Evolutionary conservation across 2,329 filamentous ascomycete genomes (phyloP), one percentile per base, ranked within the genome.

Genomic region (Teratosphaeria destructans): DNA sequence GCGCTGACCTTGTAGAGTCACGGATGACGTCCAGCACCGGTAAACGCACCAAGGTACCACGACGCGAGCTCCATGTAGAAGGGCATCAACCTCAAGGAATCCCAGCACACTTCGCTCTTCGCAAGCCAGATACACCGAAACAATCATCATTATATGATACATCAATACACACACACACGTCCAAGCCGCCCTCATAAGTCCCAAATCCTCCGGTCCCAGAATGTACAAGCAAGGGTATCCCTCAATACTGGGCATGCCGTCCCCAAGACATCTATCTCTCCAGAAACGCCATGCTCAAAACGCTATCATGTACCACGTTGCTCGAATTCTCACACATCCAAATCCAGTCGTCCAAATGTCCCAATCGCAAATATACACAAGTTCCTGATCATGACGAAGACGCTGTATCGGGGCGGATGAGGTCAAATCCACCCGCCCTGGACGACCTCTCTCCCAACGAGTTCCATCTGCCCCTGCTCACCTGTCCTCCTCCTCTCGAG

Each of bases 401-500:
- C 5, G 43, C 8, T 7, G 43, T 49, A n/a, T 19, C 16, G 8
- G 19, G 5, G n/a, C 3, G 43, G n/a, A n/a, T 5, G 16, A 23
- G 23, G 5, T 54, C 3, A 54, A 14, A 77, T 75, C 62, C 77
- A 72, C 14, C 74, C 78, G 0, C 83, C 82, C 62, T 82, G 79
- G 10, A 89, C 80, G 60, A 88, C 76, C 70, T 88, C 83, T 57
- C 86, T 76, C 53, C 82, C 85, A 3, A 88, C 72, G n/a, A 88
- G 72, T 68, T 87, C 84, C 57, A 86, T 72, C 70, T 87, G 80
- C 0, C 86, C 86, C 60, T 77, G 80, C 66, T 89, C 86, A 0
- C 78, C 83, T 2, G 85, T 87, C 39, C 87, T 76, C 57, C 86
- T 78, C 39, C 86, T 75, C 72, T 90, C 87, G 65, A 90, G 75